phyloP scores from a whole-genome alignment of 2,329 filamentous ascomycete species.

The Talaromyces sp. region DNA sequence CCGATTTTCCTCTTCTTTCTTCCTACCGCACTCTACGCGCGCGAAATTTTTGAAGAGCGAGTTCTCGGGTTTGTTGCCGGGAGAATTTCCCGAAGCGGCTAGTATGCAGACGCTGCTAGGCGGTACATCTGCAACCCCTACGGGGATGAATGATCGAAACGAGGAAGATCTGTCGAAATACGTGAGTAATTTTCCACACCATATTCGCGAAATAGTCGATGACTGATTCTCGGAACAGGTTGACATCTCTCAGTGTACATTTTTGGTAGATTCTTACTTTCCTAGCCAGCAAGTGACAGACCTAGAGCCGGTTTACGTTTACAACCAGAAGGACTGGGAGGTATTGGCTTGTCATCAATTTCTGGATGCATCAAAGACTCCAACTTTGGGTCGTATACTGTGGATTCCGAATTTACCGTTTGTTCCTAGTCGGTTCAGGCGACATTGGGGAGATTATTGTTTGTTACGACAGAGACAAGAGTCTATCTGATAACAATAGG shows the following conservation, averaged over 20 bases:
- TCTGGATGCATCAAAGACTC: slow-evolving; percentile 72
- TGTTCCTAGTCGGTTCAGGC: slow-evolving; percentile 64
- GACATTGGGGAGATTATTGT: slow-evolving; percentile 87
- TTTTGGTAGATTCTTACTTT: slow-evolving; percentile 84
- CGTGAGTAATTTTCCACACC: slow-evolving; percentile 43
- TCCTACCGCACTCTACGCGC: slow-evolving; percentile 75
- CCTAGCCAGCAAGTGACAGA: slow-evolving; percentile 57
- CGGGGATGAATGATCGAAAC: slow-evolving; percentile 89
- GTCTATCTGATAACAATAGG: background rate
- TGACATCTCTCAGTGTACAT: slow-evolving; percentile 70
- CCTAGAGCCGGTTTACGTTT: slow-evolving; percentile 75
- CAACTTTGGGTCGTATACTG: slow-evolving; percentile 68
- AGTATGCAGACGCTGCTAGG: slow-evolving; percentile 68
- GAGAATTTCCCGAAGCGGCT: slow-evolving; percentile 76
- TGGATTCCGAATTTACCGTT: slow-evolving; percentile 73
- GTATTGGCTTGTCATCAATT: slow-evolving; percentile 71
- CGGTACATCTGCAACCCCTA: slow-evolving; percentile 77
- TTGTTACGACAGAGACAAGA: slow-evolving; percentile 58
- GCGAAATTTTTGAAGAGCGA: slow-evolving; percentile 89
- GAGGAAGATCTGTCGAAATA: slow-evolving; percentile 85
- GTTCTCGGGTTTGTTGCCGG: slow-evolving; percentile 82
- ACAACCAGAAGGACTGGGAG: slow-evolving; percentile 74
- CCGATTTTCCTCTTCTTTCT: slow-evolving; percentile 89
- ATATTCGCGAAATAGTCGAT: background rate
- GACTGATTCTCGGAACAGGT: slow-evolving; percentile 42